Conservation (phyloP, 805 yeast species). For the Kuraishia piskuri region DNA sequence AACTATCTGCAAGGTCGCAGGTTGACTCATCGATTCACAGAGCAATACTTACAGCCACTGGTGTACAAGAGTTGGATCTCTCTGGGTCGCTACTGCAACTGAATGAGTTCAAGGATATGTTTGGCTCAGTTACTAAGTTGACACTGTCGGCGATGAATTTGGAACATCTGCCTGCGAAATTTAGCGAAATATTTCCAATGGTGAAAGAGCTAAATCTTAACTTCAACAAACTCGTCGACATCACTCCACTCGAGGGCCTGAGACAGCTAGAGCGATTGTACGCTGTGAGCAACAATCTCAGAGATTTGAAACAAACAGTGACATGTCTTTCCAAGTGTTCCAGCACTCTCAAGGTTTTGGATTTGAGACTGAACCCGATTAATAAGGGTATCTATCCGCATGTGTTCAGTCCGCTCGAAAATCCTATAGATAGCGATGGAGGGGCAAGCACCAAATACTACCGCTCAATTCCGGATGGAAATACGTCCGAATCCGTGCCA, state of each 20-base stretch:
- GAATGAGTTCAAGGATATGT: conserved; percentile 6
- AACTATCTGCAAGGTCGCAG: conserved; percentile 33
- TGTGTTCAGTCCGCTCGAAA: conserved; percentile 39
- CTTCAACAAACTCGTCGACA: conserved; percentile 33
- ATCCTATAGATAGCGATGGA: conserved; percentile 7
- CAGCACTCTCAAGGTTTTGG: conserved; percentile 28
- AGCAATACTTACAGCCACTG: conserved; percentile 8
- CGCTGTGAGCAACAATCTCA: conserved; percentile 37
- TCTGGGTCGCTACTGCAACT: background rate
- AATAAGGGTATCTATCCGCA: conserved; percentile 41
- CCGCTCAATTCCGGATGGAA: background rate
- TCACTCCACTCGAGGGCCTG: conserved; percentile 24
- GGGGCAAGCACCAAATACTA: conserved; percentile 8
- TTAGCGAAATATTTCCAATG: conserved; percentile 34
- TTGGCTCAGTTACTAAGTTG: conserved; percentile 28
- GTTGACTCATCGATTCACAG: conserved; percentile 12
- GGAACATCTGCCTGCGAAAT: conserved; percentile 26
- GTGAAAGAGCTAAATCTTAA: conserved; percentile 39
- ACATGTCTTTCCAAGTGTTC: conserved; percentile 23
- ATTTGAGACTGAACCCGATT: conserved; percentile 40
- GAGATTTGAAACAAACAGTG: conserved; percentile 24
- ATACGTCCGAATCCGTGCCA: background rate
- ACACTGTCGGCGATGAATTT: conserved; percentile 40
- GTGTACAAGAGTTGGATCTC: conserved; percentile 23
- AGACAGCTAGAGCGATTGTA: conserved; percentile 28